A percentile compares a stretch with the other conserved stretches of the same genome.
phyloP scores from a whole-genome alignment of 345 rosid genomes.

The Reutealis trisperma region DNA sequence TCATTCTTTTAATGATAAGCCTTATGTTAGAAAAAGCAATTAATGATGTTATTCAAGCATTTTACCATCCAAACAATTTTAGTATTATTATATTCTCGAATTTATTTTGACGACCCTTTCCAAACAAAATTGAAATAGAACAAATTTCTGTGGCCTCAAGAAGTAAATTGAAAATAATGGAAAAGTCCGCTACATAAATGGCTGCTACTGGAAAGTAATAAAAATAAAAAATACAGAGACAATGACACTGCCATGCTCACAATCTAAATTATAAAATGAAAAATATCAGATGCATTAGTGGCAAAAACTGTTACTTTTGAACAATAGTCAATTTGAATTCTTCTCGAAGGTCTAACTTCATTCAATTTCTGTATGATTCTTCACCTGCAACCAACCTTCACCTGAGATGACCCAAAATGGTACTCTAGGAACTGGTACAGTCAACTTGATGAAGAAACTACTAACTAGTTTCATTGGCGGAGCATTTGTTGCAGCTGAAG shows the following conservation, averaged over 20 bases:
- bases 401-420: background rate
- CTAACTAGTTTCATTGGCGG: slow-evolving; percentile 54
- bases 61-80: too few species aligned
- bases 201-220: background rate
- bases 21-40: too few species aligned
- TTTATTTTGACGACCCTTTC: too few species aligned
- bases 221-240: background rate
- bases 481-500: slow-evolving; percentile 94
- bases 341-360: background rate
- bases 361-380: background rate
- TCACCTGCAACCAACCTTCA: background rate
- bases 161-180: too few species aligned
- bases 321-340: background rate
- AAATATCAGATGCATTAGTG: background rate
- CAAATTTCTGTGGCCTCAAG: background rate
- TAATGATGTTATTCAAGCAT: too few species aligned
- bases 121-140: too few species aligned
- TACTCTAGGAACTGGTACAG: background rate
- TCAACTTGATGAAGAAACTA: background rate
- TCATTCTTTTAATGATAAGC: too few species aligned
- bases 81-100: too few species aligned
- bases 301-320: background rate
- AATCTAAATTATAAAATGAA: background rate
- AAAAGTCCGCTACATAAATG: background rate
- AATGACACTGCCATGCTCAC: background rate